Evolutionary conservation across 23 red algal genomes (phyloP), one percentile per base, ranked within the genome.

Genomic region (Porphyridium purpureum): DNA sequence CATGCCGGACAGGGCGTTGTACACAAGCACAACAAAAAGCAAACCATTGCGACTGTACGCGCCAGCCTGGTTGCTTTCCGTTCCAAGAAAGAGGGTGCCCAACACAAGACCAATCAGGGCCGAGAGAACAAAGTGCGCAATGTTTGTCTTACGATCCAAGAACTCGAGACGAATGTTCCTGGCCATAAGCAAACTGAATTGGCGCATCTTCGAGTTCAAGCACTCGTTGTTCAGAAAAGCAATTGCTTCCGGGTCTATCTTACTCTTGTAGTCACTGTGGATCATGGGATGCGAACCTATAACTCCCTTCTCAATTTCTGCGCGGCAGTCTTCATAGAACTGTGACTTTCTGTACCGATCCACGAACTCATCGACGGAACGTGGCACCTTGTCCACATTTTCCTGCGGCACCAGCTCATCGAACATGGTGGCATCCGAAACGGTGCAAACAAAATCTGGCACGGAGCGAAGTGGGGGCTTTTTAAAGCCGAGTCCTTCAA

Each of bases 361-460:
- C 15, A 42, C 72, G 54, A 78, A 78, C 33, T 57, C 56, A 14
- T 33, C 55, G 4, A 61, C 55, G 21, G 52, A 55, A 0, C 32
- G 52, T 9, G 72, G 72, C 22, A 49, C 72, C 30, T 19, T 49
- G 5, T 31, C 29, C 42, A 60, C 60, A 25, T 36, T 53, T 14
- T 55, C 72, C 47, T 50, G 60, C 15, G 36, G 24, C 22, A 67
- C 47, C n/a, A 62, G 33, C 22, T 8, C 25, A 17, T 70, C 47
- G 21, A 24, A 55, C 17, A 62, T 27, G 6, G 29, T 47, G 22
- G 87, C 69, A 52, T 94, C 69, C 9, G 56, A 47, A 21, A 94
- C 38, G 25, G 87, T 80, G 20, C 67, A 24, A 17, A 94, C 27
- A 77, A 94, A 84, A 50, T 94, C 87, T 17, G 87, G 77, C 21